phyloP scores from a whole-genome alignment of 139 green algal species.

The Coelastrella sp. region DNA sequence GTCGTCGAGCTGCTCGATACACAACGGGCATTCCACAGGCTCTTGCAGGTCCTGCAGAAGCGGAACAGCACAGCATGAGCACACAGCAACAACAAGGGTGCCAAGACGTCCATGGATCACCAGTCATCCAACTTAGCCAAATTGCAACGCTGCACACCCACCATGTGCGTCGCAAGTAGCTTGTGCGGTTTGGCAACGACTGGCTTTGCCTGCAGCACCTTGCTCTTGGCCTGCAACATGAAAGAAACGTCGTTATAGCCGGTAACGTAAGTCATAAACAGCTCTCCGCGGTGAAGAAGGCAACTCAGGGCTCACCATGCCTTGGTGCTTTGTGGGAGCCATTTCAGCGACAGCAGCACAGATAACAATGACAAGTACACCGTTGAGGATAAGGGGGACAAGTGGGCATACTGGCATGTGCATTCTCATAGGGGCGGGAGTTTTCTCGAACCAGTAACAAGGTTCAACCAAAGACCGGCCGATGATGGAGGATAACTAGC shows the following conservation, averaged over 20 bases:
- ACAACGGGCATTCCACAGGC: constrained; percentile 63
- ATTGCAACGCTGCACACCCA: background rate
- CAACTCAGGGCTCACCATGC: background rate
- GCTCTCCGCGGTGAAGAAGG: background rate
- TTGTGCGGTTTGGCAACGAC: background rate
- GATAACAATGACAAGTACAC: no score
- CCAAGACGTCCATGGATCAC: no score
- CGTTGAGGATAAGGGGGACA: no score
- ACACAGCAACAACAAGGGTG: background rate
- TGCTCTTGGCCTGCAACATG: background rate
- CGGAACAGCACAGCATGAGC: background rate
- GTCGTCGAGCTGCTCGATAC: constrained; percentile 69
- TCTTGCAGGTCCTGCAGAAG: background rate
- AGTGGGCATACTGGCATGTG: no score
- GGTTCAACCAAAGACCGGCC: no score
- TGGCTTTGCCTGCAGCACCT: background rate
- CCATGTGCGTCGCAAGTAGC: background rate
- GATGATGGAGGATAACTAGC: no score
- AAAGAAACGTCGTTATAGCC: background rate
- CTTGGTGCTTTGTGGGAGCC: background rate
- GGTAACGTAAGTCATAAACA: background rate
- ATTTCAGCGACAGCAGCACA: background rate
- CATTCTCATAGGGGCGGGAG: no score
- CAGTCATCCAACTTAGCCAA: no score
- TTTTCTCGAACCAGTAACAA: no score